Evolutionary conservation across 805 yeast genomes (phyloP), one percentile per base, ranked within the genome.

Genomic region (Lipomyces sp.): DNA sequence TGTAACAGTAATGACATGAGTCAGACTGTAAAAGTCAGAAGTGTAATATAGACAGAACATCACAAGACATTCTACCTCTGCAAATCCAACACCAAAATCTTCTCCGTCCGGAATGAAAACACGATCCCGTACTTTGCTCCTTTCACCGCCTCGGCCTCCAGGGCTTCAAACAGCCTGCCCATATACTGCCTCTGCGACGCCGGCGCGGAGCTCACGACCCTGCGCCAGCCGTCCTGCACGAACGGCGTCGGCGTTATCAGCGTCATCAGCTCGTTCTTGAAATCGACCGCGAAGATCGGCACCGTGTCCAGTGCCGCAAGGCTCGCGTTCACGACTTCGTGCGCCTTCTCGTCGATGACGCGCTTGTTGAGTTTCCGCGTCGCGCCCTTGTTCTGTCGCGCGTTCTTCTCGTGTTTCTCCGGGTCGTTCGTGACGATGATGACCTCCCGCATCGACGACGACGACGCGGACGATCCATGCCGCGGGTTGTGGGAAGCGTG

Each of bases 161-260:
- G 73, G 1, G 87, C 79, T 56, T 78, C 81, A 65, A 84, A 84
- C 13, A 93, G 83, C 49, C 81, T 82, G 18, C 79, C 70, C 8
- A 91, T 83, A 68, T 84, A 90, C 47, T 89, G 87, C 65, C 88
- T 75, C 14, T 95, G 95, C 1, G 82, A 75, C 3, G 93, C 73
- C 60, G 81, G 85, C n/a, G 86, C 81, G 2, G 84, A 79, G 18
- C 91, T 88, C 6, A 90, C 86, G 3, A 91, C 88, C 59, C 86
- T 47, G 16, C 58, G 46, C 78, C 79, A 77, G 74, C 86, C 91
- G 55, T 87, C 95, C 55, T 80, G 88, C 26, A 75, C 73, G n/a
- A 87, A 68, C 0, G 95, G 83, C 0, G 90, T 84, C 2, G 83
- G 77, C 13, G 85, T 75, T 35, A 91, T 85, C 77, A 89, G 85